These are phyloP conservation scores for Catharanthus roseus DNA, from an alignment of 257 asterid genomes.

Conservation along the genomic window DNA sequence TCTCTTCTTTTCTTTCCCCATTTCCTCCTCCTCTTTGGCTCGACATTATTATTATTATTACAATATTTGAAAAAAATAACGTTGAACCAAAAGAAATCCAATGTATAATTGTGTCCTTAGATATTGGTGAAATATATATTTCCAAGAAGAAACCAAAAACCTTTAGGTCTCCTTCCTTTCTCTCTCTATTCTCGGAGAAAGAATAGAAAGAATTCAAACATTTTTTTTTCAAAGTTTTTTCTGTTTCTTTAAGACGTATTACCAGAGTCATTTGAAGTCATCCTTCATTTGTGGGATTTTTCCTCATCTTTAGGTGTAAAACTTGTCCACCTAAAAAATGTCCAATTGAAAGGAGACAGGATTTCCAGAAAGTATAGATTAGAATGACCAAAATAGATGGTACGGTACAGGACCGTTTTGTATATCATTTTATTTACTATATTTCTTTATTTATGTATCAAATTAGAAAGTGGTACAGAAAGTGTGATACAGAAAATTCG, in stretches of 20 bases:
- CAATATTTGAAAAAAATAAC: neutral
- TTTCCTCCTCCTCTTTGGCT: slow-evolving; percentile 33
- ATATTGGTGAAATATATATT: neutral
- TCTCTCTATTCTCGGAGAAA: neutral
- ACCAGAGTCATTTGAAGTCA: neutral
- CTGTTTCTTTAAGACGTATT: neutral
- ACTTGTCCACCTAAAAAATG: neutral
- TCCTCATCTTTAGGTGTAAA: slow-evolving; percentile 1
- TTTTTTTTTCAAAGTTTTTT: neutral
- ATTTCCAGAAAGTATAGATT: too few species aligned
- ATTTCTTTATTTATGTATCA: too few species aligned
- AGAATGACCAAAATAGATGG: too few species aligned
- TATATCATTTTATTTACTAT: too few species aligned
- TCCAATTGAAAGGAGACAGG: neutral
- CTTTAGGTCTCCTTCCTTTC: neutral
- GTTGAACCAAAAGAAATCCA: neutral
- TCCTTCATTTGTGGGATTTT: neutral
- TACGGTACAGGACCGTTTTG: too few species aligned
- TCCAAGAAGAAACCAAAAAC: neutral
- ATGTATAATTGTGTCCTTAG: neutral
- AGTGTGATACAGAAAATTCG: too few species aligned
- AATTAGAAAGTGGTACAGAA: too few species aligned
- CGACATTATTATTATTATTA: slow-evolving; percentile 19
- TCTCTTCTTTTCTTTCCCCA: slow-evolving; percentile 43
- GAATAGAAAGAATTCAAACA: neutral